These are phyloP conservation scores for Venturia aucupariae DNA, from an alignment of 2,329 filamentous ascomycete genomes.

Conservation along the genomic window DNA sequence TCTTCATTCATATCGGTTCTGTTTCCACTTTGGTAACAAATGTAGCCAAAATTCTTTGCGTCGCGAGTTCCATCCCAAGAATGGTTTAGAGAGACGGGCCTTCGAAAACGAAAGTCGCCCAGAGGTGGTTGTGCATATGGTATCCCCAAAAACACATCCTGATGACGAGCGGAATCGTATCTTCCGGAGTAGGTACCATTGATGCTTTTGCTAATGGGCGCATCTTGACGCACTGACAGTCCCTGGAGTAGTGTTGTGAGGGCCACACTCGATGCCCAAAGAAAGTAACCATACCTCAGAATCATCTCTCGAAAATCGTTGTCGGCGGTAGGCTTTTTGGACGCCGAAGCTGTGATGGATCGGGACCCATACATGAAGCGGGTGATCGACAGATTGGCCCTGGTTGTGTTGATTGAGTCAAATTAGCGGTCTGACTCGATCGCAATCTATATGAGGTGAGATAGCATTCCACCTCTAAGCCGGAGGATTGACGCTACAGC, in stretches of 20 bases:
- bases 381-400: background rate
- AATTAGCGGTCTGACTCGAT: background rate
- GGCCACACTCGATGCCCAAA: background rate
- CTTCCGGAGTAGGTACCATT: conserved; percentile 35
- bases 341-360: background rate
- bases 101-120: conserved; percentile 43
- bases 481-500: too few relatives aligned
- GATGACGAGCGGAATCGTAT: conserved; percentile 31
- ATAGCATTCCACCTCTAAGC: background rate
- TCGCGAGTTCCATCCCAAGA: conserved; percentile 29
- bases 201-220: background rate
- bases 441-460: background rate
- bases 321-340: background rate
- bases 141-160: conserved; percentile 42
- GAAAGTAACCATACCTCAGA: background rate
- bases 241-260: background rate
- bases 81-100: conserved; percentile 41
- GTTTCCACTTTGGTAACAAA: background rate
- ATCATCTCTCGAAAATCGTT: background rate
- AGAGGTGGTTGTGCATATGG: conserved; percentile 49
- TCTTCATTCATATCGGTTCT: conserved; percentile 4
- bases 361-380: background rate
- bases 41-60: background rate
- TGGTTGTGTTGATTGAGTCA: background rate
- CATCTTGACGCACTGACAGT: background rate